phyloP scores from a whole-genome alignment of 495 filamentous ascomycete genomes.

The Trichoderma virens region DNA sequence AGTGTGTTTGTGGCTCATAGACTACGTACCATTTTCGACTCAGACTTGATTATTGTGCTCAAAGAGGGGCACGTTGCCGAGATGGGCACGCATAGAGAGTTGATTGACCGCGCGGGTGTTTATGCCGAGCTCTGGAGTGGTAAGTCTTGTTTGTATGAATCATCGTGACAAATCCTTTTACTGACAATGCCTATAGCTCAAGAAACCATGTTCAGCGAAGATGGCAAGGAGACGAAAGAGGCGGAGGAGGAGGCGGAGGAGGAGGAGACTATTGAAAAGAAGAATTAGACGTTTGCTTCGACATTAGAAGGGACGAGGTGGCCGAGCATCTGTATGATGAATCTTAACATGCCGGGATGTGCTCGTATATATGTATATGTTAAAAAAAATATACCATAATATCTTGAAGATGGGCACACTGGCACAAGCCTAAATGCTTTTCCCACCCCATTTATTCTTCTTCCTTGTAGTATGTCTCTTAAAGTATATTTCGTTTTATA shows the following conservation, averaged over 20 bases:
- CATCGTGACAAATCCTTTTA: constrained; percentile 7
- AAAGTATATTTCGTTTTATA: too few relatives aligned
- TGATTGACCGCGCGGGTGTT: constrained; percentile 71
- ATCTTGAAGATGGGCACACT: too few relatives aligned
- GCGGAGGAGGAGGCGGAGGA: not conserved
- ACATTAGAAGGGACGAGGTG: not conserved
- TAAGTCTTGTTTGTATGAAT: constrained; percentile 31
- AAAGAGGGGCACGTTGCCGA: constrained; percentile 78
- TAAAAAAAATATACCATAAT: too few relatives aligned
- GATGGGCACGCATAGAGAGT: constrained; percentile 73
- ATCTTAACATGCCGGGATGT: not conserved
- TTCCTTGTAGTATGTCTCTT: too few relatives aligned
- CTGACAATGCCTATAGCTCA: constrained; percentile 26
- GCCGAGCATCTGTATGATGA: not conserved
- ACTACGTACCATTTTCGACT: constrained; percentile 87
- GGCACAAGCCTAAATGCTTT: too few relatives aligned
- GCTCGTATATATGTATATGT: not conserved
- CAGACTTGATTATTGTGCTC: constrained; percentile 88
- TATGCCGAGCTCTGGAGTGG: constrained; percentile 90
- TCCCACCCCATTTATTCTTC: too few relatives aligned
- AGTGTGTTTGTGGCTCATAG: constrained; percentile 93
- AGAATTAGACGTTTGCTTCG: not conserved
- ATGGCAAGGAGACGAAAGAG: constrained; percentile 24
- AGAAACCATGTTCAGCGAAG: constrained; percentile 34
- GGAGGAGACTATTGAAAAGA: constrained; percentile 7